These are phyloP conservation scores for Exophiala mesophila DNA, from an alignment of 2,329 filamentous ascomycete genomes.

Conservation along the genomic window DNA sequence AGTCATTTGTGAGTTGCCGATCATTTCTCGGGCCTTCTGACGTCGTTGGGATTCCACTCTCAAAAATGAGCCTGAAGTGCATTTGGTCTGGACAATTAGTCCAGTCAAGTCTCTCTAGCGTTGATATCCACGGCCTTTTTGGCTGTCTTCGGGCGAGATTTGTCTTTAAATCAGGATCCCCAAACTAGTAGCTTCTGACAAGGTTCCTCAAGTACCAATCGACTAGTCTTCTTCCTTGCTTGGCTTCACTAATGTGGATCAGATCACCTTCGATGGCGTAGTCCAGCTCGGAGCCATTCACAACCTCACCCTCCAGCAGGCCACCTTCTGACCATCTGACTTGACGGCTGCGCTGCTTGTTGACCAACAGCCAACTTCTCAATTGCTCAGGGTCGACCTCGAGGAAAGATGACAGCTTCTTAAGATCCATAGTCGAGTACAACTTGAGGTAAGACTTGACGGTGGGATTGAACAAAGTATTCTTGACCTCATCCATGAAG, in stretches of 20 bases:
- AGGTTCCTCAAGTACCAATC: constrained; percentile 99
- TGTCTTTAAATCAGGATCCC: no score
- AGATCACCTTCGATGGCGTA: constrained; percentile 95
- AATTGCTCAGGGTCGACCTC: constrained; percentile 96
- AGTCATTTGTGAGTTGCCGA: no score
- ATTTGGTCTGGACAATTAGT: no score
- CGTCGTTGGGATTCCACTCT: no score
- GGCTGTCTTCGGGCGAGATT: no score
- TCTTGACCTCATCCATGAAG: constrained; percentile 99
- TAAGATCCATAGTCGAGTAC: constrained; percentile 98
- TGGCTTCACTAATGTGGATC: constrained; percentile 98
- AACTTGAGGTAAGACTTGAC: constrained; percentile 98
- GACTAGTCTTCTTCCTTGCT: constrained; percentile 93
- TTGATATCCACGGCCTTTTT: no score
- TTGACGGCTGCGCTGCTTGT: constrained; percentile 98
- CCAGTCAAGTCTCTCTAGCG: no score
- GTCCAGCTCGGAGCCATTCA: constrained; percentile 92
- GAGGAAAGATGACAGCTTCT: constrained; percentile 95
- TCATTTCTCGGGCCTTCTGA: no score
- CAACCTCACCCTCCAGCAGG: constrained; percentile 83
- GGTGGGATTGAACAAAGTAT: constrained; percentile 91
- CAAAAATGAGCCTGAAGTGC: no score
- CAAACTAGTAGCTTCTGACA: constrained; percentile 76
- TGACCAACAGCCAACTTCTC: constrained; percentile 87
- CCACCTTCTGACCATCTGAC: constrained; percentile 88